A percentile compares a stretch with the other conserved stretches of the same genome.
Evolutionary conservation across 2,329 filamentous ascomycete species (phyloP).

Genomic region (Trichoderma atrobrunneum): DNA sequence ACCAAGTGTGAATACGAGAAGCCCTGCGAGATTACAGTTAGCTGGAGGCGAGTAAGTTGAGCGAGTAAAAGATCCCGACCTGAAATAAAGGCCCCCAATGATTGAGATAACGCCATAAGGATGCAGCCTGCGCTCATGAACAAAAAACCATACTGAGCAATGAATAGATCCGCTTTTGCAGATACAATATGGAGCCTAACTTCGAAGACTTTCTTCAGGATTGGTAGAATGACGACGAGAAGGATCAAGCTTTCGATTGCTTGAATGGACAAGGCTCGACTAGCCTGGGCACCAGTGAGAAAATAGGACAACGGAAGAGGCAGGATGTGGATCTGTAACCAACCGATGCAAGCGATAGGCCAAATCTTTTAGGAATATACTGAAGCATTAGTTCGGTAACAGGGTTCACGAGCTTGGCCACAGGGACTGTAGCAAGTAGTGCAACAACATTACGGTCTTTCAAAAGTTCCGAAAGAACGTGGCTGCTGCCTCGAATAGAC

Average conservation of each 20-base stretch:
- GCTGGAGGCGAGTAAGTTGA: background rate
- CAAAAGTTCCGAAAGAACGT: background rate
- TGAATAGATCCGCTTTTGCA: background rate
- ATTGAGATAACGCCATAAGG: constrained; percentile 6
- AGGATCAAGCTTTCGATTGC: background rate
- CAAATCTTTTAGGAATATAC: constrained; percentile 10
- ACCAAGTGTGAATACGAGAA: constrained; percentile 5
- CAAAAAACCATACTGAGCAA: background rate
- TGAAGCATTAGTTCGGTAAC: constrained; percentile 16
- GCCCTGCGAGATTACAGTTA: background rate
- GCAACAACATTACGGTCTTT: background rate
- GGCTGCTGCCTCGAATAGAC: background rate
- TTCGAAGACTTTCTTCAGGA: background rate
- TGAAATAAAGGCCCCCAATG: background rate
- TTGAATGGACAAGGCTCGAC: constrained; percentile 4
- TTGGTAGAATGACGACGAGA: background rate
- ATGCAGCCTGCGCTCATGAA: constrained; percentile 3
- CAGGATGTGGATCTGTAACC: background rate
- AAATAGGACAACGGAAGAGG: background rate
- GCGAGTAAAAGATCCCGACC: background rate
- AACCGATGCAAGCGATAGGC: constrained; percentile 1
- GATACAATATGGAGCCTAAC: background rate
- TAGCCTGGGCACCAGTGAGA: background rate
- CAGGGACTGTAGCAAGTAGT: constrained; percentile 1
- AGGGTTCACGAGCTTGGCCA: constrained; percentile 11